A percentile compares a stretch with the other conserved stretches of the same genome.
Evolutionary conservation across 768 basidiomycete species (phyloP).

Genomic region (Psilocybe cubensis): DNA sequence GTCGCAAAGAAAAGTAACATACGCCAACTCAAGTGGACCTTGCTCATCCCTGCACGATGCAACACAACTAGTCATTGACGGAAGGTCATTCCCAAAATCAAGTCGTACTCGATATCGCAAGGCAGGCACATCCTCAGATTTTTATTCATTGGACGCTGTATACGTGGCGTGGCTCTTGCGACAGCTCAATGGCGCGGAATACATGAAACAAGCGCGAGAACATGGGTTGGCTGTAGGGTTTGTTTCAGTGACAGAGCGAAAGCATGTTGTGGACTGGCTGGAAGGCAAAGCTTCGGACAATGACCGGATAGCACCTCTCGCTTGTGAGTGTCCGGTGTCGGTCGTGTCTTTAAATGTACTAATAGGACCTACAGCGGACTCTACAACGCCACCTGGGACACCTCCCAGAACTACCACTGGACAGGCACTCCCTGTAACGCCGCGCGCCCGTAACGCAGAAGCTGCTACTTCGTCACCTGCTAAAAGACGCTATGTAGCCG

Average conservation of each 20-base stretch:
- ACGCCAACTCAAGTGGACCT: constrained; percentile 44
- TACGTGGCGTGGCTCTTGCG: constrained; percentile 83
- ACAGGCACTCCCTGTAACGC: constrained; percentile 30
- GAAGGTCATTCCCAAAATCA: constrained; percentile 66
- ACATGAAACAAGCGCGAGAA: constrained; percentile 85
- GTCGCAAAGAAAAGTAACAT: constrained; percentile 52
- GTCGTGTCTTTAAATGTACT: neutral
- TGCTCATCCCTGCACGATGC: constrained; percentile 55
- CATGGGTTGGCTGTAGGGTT: constrained; percentile 72
- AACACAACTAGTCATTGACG: constrained; percentile 64
- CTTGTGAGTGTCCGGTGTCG: constrained; percentile 35
- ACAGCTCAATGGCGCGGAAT: constrained; percentile 79
- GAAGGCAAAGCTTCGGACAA: constrained; percentile 57
- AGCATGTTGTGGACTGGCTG: constrained; percentile 85
- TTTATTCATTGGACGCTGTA: constrained; percentile 81
- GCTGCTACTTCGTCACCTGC: constrained; percentile 46
- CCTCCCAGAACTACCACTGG: constrained; percentile 35
- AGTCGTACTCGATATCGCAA: constrained; percentile 80
- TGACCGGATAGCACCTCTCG: constrained; percentile 52
- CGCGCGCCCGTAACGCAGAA: constrained; percentile 32
- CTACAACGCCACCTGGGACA: constrained; percentile 59
- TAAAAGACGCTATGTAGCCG: constrained; percentile 81
- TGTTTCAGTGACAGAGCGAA: constrained; percentile 88
- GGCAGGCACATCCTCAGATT: constrained; percentile 60
- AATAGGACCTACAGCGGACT: constrained; percentile 16